These are phyloP conservation scores for Astrothelium macrocarpum DNA, from an alignment of 495 filamentous ascomycete genomes.

Conservation along the genomic window DNA sequence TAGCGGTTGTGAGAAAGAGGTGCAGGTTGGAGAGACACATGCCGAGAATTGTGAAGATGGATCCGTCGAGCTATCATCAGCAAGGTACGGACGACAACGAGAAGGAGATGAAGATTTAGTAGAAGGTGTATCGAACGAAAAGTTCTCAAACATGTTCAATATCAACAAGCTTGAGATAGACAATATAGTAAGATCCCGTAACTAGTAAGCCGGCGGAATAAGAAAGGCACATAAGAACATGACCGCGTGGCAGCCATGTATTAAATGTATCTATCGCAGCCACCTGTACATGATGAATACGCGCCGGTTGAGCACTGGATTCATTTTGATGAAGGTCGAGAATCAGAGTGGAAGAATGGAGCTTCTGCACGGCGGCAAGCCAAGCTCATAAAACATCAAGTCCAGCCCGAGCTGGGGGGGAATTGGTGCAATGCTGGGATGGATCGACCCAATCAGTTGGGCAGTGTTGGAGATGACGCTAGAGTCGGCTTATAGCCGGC, in stretches of 20 bases:
- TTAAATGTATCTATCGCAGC: background rate
- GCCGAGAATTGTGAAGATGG: background rate
- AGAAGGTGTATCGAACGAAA: background rate
- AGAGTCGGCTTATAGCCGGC: background rate
- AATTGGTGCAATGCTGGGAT: background rate
- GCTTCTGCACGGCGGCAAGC: slow-evolving; percentile 4
- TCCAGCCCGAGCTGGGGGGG: background rate
- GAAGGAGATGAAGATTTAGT: background rate
- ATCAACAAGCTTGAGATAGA: background rate
- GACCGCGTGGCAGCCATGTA: background rate
- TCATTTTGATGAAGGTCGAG: background rate
- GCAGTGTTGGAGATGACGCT: background rate
- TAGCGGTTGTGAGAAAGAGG: background rate
- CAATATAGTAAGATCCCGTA: background rate
- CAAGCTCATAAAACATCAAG: slow-evolving; percentile 1
- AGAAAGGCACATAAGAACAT: background rate
- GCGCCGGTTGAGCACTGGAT: background rate
- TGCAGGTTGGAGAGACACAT: background rate
- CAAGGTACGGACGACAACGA: background rate
- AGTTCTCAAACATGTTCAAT: background rate
- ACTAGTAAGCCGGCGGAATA: background rate
- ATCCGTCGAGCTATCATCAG: background rate
- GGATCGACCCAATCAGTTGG: background rate
- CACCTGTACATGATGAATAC: background rate
- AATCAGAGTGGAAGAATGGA: background rate